A percentile compares a stretch with the other conserved stretches of the same genome.
phyloP scores from a whole-genome alignment of 768 basidiomycete species.

The Plicaturopsis crispa region DNA sequence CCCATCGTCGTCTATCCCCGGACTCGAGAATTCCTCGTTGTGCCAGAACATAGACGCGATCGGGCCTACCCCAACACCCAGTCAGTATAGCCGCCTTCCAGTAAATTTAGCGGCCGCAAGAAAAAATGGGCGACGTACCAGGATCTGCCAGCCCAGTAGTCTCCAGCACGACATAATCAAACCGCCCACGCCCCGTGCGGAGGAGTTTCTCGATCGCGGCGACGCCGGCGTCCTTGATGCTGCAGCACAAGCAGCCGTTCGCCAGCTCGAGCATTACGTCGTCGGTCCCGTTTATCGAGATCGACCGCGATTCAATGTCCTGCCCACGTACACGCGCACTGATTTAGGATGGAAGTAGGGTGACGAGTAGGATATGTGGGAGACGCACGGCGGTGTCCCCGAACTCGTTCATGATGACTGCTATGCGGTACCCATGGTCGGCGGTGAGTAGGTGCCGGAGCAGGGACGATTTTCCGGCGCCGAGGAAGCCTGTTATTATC shows the following conservation, averaged over 20 bases:
- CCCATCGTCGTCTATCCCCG: constrained; percentile 58
- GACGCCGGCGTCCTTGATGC: constrained; percentile 88
- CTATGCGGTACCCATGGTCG: constrained; percentile 90
- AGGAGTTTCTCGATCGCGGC: constrained; percentile 93
- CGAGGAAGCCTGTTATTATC: constrained; percentile 91
- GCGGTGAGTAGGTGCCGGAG: constrained; percentile 87
- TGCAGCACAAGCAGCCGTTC: constrained; percentile 98
- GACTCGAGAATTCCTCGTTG: constrained; percentile 72
- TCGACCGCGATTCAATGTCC: no score
- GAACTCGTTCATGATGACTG: constrained; percentile 98
- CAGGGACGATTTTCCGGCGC: constrained; percentile 90
- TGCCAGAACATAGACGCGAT: constrained; percentile 86
- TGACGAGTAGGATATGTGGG: constrained; percentile 3
- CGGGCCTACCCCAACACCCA: constrained; percentile 42
- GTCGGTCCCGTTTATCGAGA: no score
- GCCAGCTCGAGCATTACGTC: constrained; percentile 90
- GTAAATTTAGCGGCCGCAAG: not conserved
- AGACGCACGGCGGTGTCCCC: constrained; percentile 84
- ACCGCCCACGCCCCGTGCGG: constrained; percentile 66
- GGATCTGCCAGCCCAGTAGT: constrained; percentile 96
- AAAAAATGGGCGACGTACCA: constrained; percentile 33
- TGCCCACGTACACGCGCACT: no score
- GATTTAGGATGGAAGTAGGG: no score
- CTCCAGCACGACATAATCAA: constrained; percentile 94
- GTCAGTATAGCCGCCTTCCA: not conserved